Base-by-base conservation (phyloP, 257 asterid species). In the Solanum ahanhuiri region DNA sequence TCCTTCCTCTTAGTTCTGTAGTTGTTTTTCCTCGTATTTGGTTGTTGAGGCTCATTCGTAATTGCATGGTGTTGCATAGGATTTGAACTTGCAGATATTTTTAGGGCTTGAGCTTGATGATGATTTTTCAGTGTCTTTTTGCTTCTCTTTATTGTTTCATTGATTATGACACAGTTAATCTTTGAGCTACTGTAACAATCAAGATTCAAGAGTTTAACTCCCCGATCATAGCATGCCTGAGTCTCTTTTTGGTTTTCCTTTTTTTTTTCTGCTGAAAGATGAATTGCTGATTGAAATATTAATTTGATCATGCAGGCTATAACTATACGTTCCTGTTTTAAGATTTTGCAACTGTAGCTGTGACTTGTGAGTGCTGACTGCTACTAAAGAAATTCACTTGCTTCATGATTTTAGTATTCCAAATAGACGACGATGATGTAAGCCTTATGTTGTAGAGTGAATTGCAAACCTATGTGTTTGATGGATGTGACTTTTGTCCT, bases 241-340 rank as follows among this genome's bases (percentile, higher is more conserved):
- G 31, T 45, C 17, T 48, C 17, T 81, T 81, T 28, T 45, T 45
- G 66, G 34, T 25, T 2, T 45, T 28, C 39, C 25, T 45, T 43
- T 48, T 81, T 6, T 23, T 45, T 45, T 28, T 4, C 84, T 43
- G 37, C 67, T 28, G 84, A 30, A 81, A 81, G 67, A 17, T 30
- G 66, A 81, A 28, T 28, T 48, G 41, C 67, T 81, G 43, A 81
- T 81, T 81, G 22, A 81, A 10, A 81, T 79, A 81, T 28, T 81
- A 81, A 81, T 81, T 79, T 81, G 67, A 48, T 28, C 28, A 15
- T 81, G 84, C 84, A 81, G 84, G 84, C 84, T 81, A 30, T 48
- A 45, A 30, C 25, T 81, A 45, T 79, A 81, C 18, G 18, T 81
- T 81, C 43, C 84, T 48, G 84, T 25, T 81, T 48, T 81, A 17